Percentiles rank a stretch among this genome's conserved stretches.
Evolutionary conservation across 768 basidiomycete species (phyloP).

Genomic region (Boletus patriciae): DNA sequence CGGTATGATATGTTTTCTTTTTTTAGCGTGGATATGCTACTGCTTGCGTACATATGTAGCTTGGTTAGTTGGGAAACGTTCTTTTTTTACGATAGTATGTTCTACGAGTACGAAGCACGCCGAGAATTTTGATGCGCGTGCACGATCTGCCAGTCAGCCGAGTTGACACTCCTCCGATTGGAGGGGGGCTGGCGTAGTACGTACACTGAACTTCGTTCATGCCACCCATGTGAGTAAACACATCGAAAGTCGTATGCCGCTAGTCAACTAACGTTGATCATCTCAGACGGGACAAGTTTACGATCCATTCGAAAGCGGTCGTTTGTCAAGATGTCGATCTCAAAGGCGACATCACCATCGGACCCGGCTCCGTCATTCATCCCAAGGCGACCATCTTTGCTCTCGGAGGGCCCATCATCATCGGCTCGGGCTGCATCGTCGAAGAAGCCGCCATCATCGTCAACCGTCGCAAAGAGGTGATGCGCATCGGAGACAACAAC

Average conservation of each 20-base stretch:
- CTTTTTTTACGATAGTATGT: background rate
- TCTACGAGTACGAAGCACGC: too few species aligned
- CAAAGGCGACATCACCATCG: slow-evolving; percentile 92
- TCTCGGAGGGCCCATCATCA: slow-evolving; percentile 84
- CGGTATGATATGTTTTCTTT: slow-evolving; percentile 1
- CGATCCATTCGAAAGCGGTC: slow-evolving; percentile 86
- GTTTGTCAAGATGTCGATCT: slow-evolving; percentile 94
- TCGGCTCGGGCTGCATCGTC: slow-evolving; percentile 85
- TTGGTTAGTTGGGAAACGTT: slow-evolving; percentile 8
- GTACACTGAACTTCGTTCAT: slow-evolving; percentile 12
- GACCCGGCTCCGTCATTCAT: slow-evolving; percentile 88
- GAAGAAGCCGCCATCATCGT: slow-evolving; percentile 91
- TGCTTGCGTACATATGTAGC: slow-evolving; percentile 16
- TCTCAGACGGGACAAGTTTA: slow-evolving; percentile 79
- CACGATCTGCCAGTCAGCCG: too few species aligned
- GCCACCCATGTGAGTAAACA: slow-evolving; percentile 32
- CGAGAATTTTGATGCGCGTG: background rate
- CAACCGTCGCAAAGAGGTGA: slow-evolving; percentile 84
- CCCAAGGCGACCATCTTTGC: slow-evolving; percentile 95
- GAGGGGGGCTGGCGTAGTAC: background rate
- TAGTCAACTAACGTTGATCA: background rate
- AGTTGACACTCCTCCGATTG: too few species aligned
- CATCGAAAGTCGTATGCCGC: background rate
- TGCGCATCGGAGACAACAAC: slow-evolving; percentile 94
- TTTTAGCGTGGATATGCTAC: slow-evolving; percentile 14